Percentiles rank a stretch among this genome's conserved stretches.
Conservation (phyloP, 495 filamentous ascomycete genomes). For the Xylaria telfairii region DNA sequence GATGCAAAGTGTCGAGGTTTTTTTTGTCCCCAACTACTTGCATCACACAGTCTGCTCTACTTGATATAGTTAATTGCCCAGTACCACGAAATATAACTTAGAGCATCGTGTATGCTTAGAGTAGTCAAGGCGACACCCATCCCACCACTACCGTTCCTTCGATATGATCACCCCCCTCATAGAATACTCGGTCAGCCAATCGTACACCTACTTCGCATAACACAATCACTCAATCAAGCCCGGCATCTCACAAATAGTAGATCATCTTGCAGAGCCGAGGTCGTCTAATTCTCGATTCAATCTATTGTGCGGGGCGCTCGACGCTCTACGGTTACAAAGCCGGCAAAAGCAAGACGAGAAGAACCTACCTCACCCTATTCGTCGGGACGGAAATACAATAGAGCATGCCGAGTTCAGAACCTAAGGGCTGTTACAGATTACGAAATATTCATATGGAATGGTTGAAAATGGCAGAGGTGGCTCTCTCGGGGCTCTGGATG, state of each 20-base stretch:
- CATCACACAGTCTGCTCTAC: too few species aligned
- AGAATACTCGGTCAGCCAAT: neutral
- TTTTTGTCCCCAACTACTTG: too few species aligned
- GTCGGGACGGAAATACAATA: neutral
- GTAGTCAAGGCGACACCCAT: neutral
- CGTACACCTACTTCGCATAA: neutral
- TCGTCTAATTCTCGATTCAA: neutral
- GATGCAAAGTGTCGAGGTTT: neutral
- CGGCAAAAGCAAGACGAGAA: slow-evolving; percentile 1
- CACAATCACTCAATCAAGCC: neutral
- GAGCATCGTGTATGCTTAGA: neutral
- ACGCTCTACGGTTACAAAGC: neutral
- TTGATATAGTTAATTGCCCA: too few species aligned
- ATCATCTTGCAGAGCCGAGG: neutral
- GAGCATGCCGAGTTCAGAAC: neutral
- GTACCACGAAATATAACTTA: neutral
- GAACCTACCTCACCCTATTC: neutral
- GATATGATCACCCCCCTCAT: neutral
- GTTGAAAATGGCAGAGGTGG: neutral
- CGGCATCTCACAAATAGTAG: neutral
- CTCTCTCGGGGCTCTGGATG: neutral
- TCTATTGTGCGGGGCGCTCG: slow-evolving; percentile 2
- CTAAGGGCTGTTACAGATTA: neutral
- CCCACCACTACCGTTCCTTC: neutral
- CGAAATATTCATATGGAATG: neutral